Percentiles rank a stretch among this genome's conserved stretches.
These are phyloP conservation scores for Candida piceae DNA, from an alignment of 805 yeast species.

Conservation along the genomic window DNA sequence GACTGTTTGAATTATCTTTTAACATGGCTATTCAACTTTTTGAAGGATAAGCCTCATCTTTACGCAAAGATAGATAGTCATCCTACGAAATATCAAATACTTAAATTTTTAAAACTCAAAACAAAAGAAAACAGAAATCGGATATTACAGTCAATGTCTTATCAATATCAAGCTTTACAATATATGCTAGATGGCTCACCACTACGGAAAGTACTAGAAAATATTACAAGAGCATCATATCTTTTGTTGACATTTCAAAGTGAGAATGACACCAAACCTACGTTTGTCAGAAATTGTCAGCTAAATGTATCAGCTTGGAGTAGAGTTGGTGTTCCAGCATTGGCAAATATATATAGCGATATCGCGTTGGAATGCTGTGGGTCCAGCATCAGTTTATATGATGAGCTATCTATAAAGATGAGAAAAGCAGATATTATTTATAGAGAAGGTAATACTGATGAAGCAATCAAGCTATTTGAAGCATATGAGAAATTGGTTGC, in stretches of 20 bases:
- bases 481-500: conserved; percentile 23
- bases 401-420: conserved; percentile 34
- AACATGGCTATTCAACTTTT: conserved; percentile 68
- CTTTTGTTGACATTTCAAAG: conserved; percentile 46
- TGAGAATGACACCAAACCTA: conserved; percentile 25
- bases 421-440: conserved; percentile 36
- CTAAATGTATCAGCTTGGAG: conserved; percentile 45
- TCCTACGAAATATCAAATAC: conserved; percentile 57
- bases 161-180: conserved; percentile 58
- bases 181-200: conserved; percentile 47
- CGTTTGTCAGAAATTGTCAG: conserved; percentile 44
- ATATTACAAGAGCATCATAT: conserved; percentile 51
- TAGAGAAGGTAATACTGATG: conserved; percentile 36
- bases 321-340: conserved; percentile 42
- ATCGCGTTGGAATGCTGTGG: conserved; percentile 40
- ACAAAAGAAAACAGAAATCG: conserved; percentile 44
- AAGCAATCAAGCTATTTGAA: conserved; percentile 33
- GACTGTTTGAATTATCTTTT: conserved; percentile 66
- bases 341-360: conserved; percentile 44
- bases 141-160: conserved; percentile 53
- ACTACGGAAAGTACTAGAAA: conserved; percentile 43
- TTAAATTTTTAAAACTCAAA: conserved; percentile 54
- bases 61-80: conserved; percentile 30
- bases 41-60: conserved; percentile 61
- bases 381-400: conserved; percentile 30